Percentiles rank a stretch among this genome's conserved stretches.
These are phyloP conservation scores for Trichoderma semiorbis DNA, from an alignment of 2,329 filamentous ascomycete genomes.

Conservation along the genomic window DNA sequence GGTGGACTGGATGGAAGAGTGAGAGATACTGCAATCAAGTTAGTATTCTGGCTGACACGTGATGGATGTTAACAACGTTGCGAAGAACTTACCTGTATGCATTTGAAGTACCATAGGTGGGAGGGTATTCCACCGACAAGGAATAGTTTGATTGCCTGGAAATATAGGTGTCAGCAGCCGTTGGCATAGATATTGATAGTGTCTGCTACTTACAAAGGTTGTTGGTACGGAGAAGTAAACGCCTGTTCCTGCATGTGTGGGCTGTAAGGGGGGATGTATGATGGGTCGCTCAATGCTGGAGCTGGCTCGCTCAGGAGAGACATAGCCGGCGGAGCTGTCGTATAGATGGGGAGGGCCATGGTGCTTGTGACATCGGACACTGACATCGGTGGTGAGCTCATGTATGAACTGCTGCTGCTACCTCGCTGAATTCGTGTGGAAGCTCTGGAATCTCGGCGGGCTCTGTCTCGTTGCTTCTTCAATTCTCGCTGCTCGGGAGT, in stretches of 20 bases:
- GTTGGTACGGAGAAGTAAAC: constrained; percentile 34
- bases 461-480: constrained; percentile 58
- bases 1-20: constrained; percentile 35
- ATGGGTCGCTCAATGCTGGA: constrained; percentile 39
- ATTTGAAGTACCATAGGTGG: constrained; percentile 32
- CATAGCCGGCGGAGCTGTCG: constrained; percentile 48
- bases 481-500: constrained; percentile 60
- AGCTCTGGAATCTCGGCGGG: constrained; percentile 56
- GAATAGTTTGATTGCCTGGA: constrained; percentile 37
- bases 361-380: constrained; percentile 40
- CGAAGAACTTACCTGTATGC: constrained; percentile 39
- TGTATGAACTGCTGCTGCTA: constrained; percentile 43
- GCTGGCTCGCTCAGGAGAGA: constrained; percentile 50
- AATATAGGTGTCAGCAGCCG: constrained; percentile 26
- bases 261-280: constrained; percentile 51
- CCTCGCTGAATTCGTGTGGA: constrained; percentile 46
- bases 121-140: constrained; percentile 44
- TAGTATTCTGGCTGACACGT: not conserved
- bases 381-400: constrained; percentile 36
- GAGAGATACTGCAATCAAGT: constrained; percentile 33
- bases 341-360: constrained; percentile 48
- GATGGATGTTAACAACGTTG: not conserved
- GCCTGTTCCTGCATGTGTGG: constrained; percentile 45
- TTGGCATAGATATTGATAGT: not conserved
- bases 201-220: constrained; percentile 35